phyloP scores from a whole-genome alignment of 306 rosid species.

The Prunus dulcis region DNA sequence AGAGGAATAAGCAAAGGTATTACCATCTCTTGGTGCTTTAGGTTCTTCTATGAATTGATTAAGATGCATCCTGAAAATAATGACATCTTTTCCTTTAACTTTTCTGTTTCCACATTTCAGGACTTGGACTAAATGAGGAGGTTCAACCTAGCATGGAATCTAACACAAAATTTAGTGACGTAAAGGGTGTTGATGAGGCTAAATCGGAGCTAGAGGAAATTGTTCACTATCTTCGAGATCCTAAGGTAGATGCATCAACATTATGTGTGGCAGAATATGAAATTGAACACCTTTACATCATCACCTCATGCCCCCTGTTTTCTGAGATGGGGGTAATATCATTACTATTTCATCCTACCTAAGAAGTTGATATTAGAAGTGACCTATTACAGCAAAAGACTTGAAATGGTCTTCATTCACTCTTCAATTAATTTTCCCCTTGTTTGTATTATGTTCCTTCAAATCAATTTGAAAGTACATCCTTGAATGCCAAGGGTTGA shows the following conservation, averaged over 20 bases:
- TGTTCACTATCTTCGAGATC: constrained; percentile 88
- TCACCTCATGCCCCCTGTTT: background rate
- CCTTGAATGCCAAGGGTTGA: background rate
- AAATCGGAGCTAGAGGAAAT: constrained; percentile 91
- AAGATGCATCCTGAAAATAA: constrained; percentile 6
- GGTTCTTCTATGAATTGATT: background rate
- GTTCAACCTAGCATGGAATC: constrained; percentile 75
- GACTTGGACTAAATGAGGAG: constrained; percentile 61
- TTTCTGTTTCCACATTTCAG: constrained; percentile 31
- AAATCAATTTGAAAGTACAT: background rate
- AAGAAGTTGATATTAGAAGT: background rate
- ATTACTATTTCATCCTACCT: background rate
- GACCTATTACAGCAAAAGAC: background rate
- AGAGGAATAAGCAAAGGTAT: constrained; percentile 77
- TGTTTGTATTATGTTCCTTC: background rate
- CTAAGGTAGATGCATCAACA: constrained; percentile 50
- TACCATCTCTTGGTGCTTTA: constrained; percentile 20
- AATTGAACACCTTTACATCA: background rate
- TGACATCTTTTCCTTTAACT: constrained; percentile 7
- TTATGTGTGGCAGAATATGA: background rate
- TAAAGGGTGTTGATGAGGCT: constrained; percentile 91
- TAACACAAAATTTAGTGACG: constrained; percentile 73
- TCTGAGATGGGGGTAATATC: background rate
- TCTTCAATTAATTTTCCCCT: background rate
- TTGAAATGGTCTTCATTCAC: background rate